These are phyloP conservation scores for Craspedostauros australis DNA, from an alignment of 108 stramenopile species.

Conservation along the genomic window DNA sequence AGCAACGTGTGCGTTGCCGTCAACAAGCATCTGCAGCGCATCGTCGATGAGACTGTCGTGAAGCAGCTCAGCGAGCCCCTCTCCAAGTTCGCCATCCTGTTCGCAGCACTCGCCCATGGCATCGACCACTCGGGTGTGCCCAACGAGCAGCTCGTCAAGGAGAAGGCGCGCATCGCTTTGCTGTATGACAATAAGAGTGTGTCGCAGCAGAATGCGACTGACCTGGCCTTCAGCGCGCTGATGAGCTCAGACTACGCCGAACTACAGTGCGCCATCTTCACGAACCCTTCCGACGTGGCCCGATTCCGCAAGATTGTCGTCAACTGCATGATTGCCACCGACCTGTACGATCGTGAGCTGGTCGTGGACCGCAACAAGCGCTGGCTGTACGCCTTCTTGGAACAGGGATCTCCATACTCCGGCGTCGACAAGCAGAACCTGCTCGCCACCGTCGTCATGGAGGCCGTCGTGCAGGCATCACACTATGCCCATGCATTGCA, in stretches of 20 bases:
- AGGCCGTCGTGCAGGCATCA: slow-evolving; percentile 2
- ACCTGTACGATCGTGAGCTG: not conserved
- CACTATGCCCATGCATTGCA: too few species aligned
- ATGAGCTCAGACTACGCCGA: not conserved
- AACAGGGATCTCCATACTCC: not conserved
- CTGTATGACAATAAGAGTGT: slow-evolving; percentile 25
- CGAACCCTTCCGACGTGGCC: not conserved
- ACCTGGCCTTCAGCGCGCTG: not conserved
- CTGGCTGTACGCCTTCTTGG: not conserved
- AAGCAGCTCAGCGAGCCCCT: slow-evolving; percentile 3
- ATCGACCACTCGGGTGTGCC: slow-evolving; percentile 37
- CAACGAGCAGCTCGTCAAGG: slow-evolving; percentile 28
- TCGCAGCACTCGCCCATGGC: not conserved
- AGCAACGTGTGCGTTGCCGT: too few species aligned
- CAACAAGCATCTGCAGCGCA: slow-evolving; percentile 11
- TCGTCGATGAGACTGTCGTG: not conserved
- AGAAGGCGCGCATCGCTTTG: slow-evolving; percentile 26
- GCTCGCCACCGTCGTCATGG: not conserved
- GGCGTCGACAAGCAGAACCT: not conserved
- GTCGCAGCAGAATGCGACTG: slow-evolving; percentile 19
- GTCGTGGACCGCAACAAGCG: not conserved
- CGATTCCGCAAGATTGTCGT: not conserved
- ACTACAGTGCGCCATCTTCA: not conserved
- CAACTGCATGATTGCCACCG: not conserved
- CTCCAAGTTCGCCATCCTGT: not conserved